Base-by-base conservation (phyloP, 2,329 filamentous ascomycete genomes). In the Graphilbum ipis-grandicollis region DNA sequence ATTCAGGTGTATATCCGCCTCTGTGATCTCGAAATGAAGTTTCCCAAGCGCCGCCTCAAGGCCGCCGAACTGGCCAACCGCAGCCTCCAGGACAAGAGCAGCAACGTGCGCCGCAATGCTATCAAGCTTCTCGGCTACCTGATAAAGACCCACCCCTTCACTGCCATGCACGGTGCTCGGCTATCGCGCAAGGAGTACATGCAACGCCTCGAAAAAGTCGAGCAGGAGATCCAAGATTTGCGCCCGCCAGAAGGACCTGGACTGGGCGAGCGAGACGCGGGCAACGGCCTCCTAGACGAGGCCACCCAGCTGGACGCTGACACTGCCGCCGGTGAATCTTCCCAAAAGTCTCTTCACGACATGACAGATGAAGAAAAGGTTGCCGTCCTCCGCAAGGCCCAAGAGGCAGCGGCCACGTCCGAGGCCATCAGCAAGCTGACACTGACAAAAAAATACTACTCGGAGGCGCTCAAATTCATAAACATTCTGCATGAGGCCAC, bases 71-170 rank as follows among this genome's bases (percentile, higher is more conserved):
- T 94, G 19, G 86, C 90, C 1, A 77, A 81, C 39, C 73, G 82
- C 47, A 96, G 88, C 54, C 65, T 98, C 3, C 83, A 94, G 55
- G 92, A 98, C 60, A 96, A 93, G 65, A 96, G 88, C 59, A 98
- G 90, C 57, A 93, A 96, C 49, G 90, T 98, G 23, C 72, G 90
- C 43, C 73, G 86, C 40, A 96, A 96, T 53, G 86, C 90, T 3
- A 90, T 98, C 53, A 96, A 93, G 56, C 62, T 98, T 7, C 66
- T 98, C 2, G 81, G 78, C 6, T 80, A 80, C 31, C 64, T 98
- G 7, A 83, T 98, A 48, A 84, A 86, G 43, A 94, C 86, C 0
- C 90, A 98, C 54, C 90, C 90, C 2, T 98, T 94, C 49, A 84
- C 80, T 28, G 75, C 86, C 15, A 78, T 94, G 61, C 85, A 96